phyloP scores from a whole-genome alignment of 2,329 filamentous ascomycete genomes.

The Leptodontidium sp. region DNA sequence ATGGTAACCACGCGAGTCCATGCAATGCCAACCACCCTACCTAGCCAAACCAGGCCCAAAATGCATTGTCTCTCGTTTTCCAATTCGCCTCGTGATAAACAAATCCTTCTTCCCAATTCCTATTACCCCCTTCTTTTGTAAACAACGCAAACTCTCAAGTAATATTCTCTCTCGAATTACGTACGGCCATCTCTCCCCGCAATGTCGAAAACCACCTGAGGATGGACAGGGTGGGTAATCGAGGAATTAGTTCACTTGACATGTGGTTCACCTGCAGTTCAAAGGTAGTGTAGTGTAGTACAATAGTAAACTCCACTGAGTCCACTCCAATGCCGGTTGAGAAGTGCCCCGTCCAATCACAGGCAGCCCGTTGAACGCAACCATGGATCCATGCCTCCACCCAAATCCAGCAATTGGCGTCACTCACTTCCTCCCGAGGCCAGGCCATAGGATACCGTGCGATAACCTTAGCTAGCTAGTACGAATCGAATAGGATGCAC shows the following conservation, averaged over 20 bases:
- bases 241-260: constrained; percentile 1
- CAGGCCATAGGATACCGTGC: no score
- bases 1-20: constrained; percentile 6
- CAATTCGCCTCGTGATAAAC: constrained; percentile 13
- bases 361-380: constrained; percentile 13
- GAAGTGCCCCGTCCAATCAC: constrained; percentile 10
- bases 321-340: constrained; percentile 3
- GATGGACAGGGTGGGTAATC: not conserved
- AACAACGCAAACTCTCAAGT: constrained; percentile 11
- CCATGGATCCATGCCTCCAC: not conserved
- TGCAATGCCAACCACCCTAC: not conserved
- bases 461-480: no score
- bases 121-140: constrained; percentile 14
- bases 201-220: constrained; percentile 3
- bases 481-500: constrained; percentile 1
- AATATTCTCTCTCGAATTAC: constrained; percentile 18
- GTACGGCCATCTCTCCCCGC: constrained; percentile 14
- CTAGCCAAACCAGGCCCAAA: constrained; percentile 1
- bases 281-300: not conserved
- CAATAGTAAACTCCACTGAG: no score
- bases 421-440: not conserved
- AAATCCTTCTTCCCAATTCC: not conserved
- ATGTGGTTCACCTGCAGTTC: constrained; percentile 19
- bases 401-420: constrained; percentile 11
- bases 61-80: not conserved